Evolutionary conservation across 768 basidiomycete genomes (phyloP).

Genomic region (Leccinum disarticulatum): DNA sequence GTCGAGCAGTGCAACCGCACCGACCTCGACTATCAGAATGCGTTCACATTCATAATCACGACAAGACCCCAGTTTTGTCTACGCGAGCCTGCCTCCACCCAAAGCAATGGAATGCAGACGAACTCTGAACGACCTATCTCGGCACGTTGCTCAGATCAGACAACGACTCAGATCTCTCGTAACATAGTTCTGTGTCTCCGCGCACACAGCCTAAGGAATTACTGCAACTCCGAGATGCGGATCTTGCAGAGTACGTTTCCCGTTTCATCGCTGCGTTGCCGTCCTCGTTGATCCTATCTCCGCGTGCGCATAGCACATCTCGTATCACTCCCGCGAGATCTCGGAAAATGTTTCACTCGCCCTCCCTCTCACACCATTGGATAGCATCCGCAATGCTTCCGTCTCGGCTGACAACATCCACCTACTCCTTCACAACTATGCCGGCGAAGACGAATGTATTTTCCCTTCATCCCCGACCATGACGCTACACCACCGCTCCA

Average conservation of each 20-base stretch:
- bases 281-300: conserved; percentile 2
- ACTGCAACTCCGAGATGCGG: conserved; percentile 58
- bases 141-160: conserved; percentile 37
- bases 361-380: conserved; percentile 24
- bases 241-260: conserved; percentile 53
- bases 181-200: conserved; percentile 50
- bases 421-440: conserved; percentile 11
- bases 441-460: background rate
- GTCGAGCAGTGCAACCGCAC: conserved; percentile 25
- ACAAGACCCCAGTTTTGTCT: background rate
- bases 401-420: conserved; percentile 37
- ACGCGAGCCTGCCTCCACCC: conserved; percentile 48
- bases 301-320: conserved; percentile 17
- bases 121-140: conserved; percentile 54
- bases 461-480: conserved; percentile 15
- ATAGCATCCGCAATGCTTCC: conserved; percentile 32
- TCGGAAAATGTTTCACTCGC: conserved; percentile 15
- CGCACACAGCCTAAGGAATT: conserved; percentile 52
- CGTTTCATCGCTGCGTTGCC: background rate
- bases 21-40: conserved; percentile 1
- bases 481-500: conserved; percentile 21
- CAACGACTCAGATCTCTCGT: conserved; percentile 14
- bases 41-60: background rate
- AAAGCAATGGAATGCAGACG: conserved; percentile 59
- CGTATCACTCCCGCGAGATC: conserved; percentile 25